These are phyloP conservation scores for Exophiala mesophila DNA, from an alignment of 2,329 filamentous ascomycete genomes.

Conservation along the genomic window DNA sequence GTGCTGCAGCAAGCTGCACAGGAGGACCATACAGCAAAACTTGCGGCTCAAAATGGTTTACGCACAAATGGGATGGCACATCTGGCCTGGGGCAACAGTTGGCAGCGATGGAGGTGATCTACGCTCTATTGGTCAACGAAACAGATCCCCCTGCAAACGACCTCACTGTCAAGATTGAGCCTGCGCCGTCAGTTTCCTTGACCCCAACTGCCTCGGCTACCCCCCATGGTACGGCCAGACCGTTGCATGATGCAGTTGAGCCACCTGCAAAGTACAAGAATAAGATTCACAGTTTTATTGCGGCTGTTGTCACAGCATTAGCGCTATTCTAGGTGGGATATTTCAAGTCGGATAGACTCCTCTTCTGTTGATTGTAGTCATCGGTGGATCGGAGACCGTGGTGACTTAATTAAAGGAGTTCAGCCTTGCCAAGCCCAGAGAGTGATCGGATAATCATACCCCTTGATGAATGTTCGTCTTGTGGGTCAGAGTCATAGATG, in stretches of 20 bases:
- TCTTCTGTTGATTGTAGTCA: not conserved
- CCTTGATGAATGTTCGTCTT: no score
- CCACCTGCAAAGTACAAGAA: not conserved
- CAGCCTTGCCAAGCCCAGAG: no score
- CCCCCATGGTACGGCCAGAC: constrained; percentile 11
- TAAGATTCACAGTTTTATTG: not conserved
- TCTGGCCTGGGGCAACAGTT: constrained; percentile 65
- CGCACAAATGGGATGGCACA: constrained; percentile 50
- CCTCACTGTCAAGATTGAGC: constrained; percentile 12
- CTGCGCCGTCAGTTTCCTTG: constrained; percentile 9
- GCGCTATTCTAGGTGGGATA: not conserved
- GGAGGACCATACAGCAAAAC: constrained; percentile 52
- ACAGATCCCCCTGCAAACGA: constrained; percentile 21
- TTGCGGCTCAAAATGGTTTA: constrained; percentile 62
- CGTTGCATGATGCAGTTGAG: constrained; percentile 18
- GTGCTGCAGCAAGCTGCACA: constrained; percentile 56
- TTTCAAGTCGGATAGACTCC: constrained; percentile 1
- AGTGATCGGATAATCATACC: no score
- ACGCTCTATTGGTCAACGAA: constrained; percentile 25
- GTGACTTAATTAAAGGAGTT: not conserved
- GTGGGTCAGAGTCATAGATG: no score
- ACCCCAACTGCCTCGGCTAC: constrained; percentile 10
- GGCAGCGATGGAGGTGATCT: constrained; percentile 58
- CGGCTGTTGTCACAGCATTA: not conserved
- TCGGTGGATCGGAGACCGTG: not conserved